phyloP scores from a whole-genome alignment of 108 stramenopile genomes.

The Seminavis robusta region DNA sequence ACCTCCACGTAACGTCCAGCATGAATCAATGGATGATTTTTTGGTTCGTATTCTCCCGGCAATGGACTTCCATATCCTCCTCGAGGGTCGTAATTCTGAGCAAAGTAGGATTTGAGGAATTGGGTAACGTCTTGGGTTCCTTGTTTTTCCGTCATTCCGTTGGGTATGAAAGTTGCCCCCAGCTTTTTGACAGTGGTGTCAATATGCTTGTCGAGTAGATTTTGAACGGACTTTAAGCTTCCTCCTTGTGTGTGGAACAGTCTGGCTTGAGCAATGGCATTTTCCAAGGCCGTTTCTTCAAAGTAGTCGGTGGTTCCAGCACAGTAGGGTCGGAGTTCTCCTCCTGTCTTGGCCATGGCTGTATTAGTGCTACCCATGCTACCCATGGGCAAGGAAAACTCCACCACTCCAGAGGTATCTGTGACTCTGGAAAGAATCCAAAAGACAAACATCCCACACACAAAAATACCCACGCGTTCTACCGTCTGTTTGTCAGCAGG shows the following conservation, averaged over 20 bases:
- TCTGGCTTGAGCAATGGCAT: background rate
- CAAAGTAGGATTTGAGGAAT: background rate
- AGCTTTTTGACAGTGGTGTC: constrained; percentile 19
- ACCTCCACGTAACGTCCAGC: constrained; percentile 29
- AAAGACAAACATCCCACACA: too few species aligned
- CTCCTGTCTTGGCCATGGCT: too few species aligned
- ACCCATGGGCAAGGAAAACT: too few species aligned
- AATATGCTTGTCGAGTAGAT: constrained; percentile 28
- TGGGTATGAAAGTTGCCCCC: constrained; percentile 19
- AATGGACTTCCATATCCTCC: constrained; percentile 40
- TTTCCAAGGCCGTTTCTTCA: background rate
- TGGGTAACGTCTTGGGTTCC: background rate
- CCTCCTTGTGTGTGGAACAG: constrained; percentile 14
- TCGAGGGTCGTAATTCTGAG: constrained; percentile 5
- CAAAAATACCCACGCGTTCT: too few species aligned
- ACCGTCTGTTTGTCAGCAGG: too few species aligned
- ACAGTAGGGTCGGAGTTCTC: too few species aligned
- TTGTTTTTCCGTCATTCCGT: background rate
- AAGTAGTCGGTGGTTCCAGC: too few species aligned
- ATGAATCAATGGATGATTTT: constrained; percentile 6
- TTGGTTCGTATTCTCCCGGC: constrained; percentile 10
- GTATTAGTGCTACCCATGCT: too few species aligned
- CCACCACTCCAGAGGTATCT: too few species aligned
- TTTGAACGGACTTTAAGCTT: constrained; percentile 13
- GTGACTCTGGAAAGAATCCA: too few species aligned